These are phyloP conservation scores for Podosphaera fusca DNA, from an alignment of 2,329 filamentous ascomycete genomes.

Conservation along the genomic window DNA sequence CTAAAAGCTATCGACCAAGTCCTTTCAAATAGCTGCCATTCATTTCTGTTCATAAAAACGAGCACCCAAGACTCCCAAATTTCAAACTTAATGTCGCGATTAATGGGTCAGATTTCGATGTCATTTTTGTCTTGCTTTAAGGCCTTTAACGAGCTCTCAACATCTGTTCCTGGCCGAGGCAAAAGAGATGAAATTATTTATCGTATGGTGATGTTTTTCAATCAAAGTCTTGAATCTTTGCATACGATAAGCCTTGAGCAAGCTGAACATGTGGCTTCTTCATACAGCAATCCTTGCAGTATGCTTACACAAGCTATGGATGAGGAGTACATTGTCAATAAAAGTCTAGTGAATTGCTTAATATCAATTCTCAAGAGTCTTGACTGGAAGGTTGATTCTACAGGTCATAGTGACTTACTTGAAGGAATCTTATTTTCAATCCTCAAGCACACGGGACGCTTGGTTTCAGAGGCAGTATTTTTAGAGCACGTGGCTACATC, in stretches of 20 bases:
- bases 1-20: conserved; percentile 5
- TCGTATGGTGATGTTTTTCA: conserved; percentile 9
- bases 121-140: conserved; percentile 8
- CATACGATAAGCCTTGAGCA: conserved; percentile 6
- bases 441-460: conserved; percentile 18
- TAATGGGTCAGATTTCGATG: conserved; percentile 7
- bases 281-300: not conserved
- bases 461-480: conserved; percentile 20
- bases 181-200: conserved; percentile 6
- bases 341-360: conserved; percentile 6
- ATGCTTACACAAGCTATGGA: conserved; percentile 3
- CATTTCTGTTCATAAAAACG: conserved; percentile 4
- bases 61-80: conserved; percentile 3
- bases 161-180: conserved; percentile 8
- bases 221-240: conserved; percentile 4
- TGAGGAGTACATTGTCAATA: conserved; percentile 9
- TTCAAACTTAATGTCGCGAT: conserved; percentile 5
- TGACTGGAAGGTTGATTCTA: conserved; percentile 7
- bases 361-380: conserved; percentile 6
- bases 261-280: conserved; percentile 3
- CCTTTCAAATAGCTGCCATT: conserved; percentile 6
- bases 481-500: conserved; percentile 13
- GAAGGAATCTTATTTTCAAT: conserved; percentile 20
- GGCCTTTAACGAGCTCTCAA: conserved; percentile 8
- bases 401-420: conserved; percentile 16